Evolutionary conservation across 768 basidiomycete genomes (phyloP), one percentile per base, ranked within the genome.

Genomic region (Antrodiella citrinella): DNA sequence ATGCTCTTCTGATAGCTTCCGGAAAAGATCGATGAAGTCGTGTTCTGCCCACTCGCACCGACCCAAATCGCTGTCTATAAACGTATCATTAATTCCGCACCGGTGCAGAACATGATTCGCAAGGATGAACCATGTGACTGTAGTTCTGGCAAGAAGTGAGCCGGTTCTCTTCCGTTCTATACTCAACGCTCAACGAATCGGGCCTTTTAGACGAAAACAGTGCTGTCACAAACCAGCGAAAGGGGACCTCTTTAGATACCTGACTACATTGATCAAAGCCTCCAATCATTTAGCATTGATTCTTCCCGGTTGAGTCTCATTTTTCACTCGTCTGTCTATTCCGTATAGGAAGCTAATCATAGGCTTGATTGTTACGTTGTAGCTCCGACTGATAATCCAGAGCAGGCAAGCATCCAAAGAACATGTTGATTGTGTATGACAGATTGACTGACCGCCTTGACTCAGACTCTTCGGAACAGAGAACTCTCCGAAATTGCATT

Each of bases 231-330:
- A 66, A 3, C 64, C 67, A 2, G 72, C 71, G 4, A 64, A 67
- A 26, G 70, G 70, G 0, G 77, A 76, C 23, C 71, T 93, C 4
- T 82, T 95, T 65, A 82, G 79, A 60, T 88, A 80, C 58, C 86
- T 88, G 71, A 80, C 81, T 1, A 74, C 90, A n/a, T 69, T 93
- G 46, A 86, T 91, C 66, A 90, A 91, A 64, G 69, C 93, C 4
- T 87, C 89, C 7, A 93, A 98, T 62, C 93, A 96, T 62, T 74
- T 95, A 43, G 87, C 78, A 0, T 67, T 98, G 19, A 86, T 98
- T 38, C 74, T 95, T 39, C 93, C 91, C 47, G 76, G 93, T 89
- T 43, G 54, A 20, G 64, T 49, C 2, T 7, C 20, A 42, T 10
- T 18, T 10, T 2, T 18, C 18, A 21, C 22, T n/a, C n/a, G n/a